Base-by-base conservation (phyloP, 1,284 basidiomycete genomes). In the Xanthoconium separans region DNA sequence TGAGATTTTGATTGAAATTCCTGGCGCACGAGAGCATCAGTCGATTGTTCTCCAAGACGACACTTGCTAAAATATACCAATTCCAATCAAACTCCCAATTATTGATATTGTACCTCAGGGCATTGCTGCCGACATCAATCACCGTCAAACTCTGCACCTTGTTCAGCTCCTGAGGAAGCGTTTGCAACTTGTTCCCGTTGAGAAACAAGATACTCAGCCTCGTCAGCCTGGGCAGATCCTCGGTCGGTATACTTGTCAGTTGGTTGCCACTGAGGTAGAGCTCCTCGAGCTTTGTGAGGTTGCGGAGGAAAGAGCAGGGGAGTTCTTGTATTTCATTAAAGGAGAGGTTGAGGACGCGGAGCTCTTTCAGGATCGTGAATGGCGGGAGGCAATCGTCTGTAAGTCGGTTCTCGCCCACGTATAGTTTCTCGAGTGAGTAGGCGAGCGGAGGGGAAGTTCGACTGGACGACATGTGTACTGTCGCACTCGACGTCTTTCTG, bases 41-140 rank as follows among this genome's bases (percentile, higher is more conserved):
- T 48, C 27, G 24, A 36, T 33, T 24, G 24, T 44, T 58, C 11
- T 24, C 6, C 24, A 56, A 54, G 27, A n/a, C 8, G 2, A 33
- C 6, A 39, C 1, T 16, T 18, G n/a, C 6, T 6, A 24, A 30
- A 31, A 27, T 34, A 33, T 60, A 95, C 97, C 97, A 99, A 72
- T 99, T 99, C 96, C 96, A 99, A 74, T 99, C 97, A 73, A 96
- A 99, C 66, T 96, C 93, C 89, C 89, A 96, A 68, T 99, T 99
- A 65, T 94, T 91, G 61, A 98, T 95, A 70, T 99, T 99, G 75
- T 99, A 99, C 80, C 93, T 95, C 72, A 99, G 79, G 50, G 87
- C 74, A 70, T 99, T 99, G 70, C 90, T 95, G 8, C 96, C 95
- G 2, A 93, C 97, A 68, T 99, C 97, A 57, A 99, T 78, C 29